A percentile compares a stretch with the other conserved stretches of the same genome.
These are phyloP conservation scores for Tylopilus balloui DNA, from an alignment of 768 basidiomycete species.

Conservation along the genomic window DNA sequence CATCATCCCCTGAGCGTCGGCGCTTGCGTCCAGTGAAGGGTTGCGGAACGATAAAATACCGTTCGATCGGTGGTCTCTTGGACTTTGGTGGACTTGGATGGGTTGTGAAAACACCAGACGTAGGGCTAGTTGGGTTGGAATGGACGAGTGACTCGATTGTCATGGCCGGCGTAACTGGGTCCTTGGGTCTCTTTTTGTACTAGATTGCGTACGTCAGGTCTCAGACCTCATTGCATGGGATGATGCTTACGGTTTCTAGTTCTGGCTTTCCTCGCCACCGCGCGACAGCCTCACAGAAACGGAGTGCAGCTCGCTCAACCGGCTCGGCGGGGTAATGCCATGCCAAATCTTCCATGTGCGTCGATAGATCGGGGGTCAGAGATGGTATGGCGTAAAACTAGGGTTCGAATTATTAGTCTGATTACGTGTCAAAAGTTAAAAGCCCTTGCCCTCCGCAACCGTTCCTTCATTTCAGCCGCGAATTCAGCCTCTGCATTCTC, in stretches of 20 bases:
- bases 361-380: slow-evolving; percentile 68
- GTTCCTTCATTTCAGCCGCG: slow-evolving; percentile 67
- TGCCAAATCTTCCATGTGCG: slow-evolving; percentile 67
- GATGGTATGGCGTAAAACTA: slow-evolving; percentile 77
- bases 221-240: slow-evolving; percentile 1
- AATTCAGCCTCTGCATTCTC: slow-evolving; percentile 66
- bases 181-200: slow-evolving; percentile 53
- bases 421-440: background rate
- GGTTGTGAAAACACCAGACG: slow-evolving; percentile 26
- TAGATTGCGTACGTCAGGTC: slow-evolving; percentile 33
- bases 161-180: slow-evolving; percentile 38
- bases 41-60: slow-evolving; percentile 33
- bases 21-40: slow-evolving; percentile 23
- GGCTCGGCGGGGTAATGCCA: slow-evolving; percentile 81
- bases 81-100: slow-evolving; percentile 18
- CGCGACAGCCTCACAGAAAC: slow-evolving; percentile 79
- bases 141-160: slow-evolving; percentile 65
- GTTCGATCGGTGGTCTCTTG: slow-evolving; percentile 35
- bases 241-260: slow-evolving; percentile 57
- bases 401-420: slow-evolving; percentile 6
- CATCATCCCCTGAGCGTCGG: slow-evolving; percentile 24
- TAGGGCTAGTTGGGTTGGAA: slow-evolving; percentile 63
- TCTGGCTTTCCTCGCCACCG: slow-evolving; percentile 85
- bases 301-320: slow-evolving; percentile 69
- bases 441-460: slow-evolving; percentile 59